Evolutionary conservation across 768 basidiomycete genomes (phyloP).

Genomic region (Sporobolomyces phaffii): DNA sequence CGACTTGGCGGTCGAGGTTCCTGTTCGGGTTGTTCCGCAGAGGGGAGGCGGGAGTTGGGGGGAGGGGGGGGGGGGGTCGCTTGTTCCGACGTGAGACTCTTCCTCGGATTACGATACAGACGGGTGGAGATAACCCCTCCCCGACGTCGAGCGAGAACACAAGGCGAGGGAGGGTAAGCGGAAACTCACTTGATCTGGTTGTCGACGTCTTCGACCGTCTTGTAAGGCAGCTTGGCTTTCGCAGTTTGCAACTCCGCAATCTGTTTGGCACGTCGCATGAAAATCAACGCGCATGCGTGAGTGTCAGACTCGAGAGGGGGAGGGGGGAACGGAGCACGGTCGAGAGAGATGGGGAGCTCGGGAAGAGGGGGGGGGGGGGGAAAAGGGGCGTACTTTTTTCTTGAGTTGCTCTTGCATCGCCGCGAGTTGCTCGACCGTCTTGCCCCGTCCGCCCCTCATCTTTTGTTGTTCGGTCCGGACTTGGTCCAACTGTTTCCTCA

Average conservation of each 20-base stretch:
- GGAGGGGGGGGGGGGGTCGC: no score
- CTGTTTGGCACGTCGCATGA: slow-evolving; percentile 50
- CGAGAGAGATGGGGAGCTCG: no score
- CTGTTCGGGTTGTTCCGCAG: slow-evolving; percentile 1
- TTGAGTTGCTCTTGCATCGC: slow-evolving; percentile 66
- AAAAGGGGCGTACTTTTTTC: slow-evolving; percentile 58
- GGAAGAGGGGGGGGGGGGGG: no score
- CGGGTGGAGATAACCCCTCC: no score
- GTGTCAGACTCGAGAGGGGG: no score
- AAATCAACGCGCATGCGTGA: no score
- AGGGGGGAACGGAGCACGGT: no score
- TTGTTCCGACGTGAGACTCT: no score
- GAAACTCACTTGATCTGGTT: slow-evolving; percentile 67
- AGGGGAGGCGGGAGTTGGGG: no score
- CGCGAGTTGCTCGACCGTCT: slow-evolving; percentile 73
- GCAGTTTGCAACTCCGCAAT: slow-evolving; percentile 79
- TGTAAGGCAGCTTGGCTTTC: slow-evolving; percentile 70
- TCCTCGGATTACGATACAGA: no score
- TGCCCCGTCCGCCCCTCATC: slow-evolving; percentile 63
- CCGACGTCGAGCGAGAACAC: no score
- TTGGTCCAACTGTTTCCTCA: slow-evolving; percentile 72
- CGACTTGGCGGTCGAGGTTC: slow-evolving; percentile 68
- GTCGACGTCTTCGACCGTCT: slow-evolving; percentile 78
- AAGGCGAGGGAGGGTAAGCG: no score
- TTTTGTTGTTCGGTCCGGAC: slow-evolving; percentile 73